Evolutionary conservation across 2,329 filamentous ascomycete genomes (phyloP).

Genomic region (Bertia moriformis): DNA sequence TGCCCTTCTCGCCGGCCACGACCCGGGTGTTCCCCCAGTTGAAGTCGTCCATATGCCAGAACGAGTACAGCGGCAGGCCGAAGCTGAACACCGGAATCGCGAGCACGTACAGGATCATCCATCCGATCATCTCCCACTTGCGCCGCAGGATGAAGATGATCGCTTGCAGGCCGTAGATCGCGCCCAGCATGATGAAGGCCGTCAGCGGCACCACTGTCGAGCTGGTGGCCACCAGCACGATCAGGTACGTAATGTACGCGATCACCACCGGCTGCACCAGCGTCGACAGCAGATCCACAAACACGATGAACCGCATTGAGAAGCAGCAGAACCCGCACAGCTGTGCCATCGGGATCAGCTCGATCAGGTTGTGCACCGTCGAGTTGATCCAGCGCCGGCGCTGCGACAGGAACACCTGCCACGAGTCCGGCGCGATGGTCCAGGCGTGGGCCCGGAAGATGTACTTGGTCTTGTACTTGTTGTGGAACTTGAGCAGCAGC

Average conservation of each 20-base stretch:
- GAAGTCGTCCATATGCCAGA: slow-evolving; percentile 99
- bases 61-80: slow-evolving; percentile 77
- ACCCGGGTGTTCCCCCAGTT: slow-evolving; percentile 98
- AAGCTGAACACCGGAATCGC: slow-evolving; percentile 88
- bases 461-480: slow-evolving; percentile 96
- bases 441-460: slow-evolving; percentile 83
- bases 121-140: slow-evolving; percentile 99
- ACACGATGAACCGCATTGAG: slow-evolving; percentile 96
- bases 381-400: slow-evolving; percentile 99
- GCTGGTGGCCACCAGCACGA: slow-evolving; percentile 54
- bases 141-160: slow-evolving; percentile 92
- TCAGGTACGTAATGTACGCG: slow-evolving; percentile 77
- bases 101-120: slow-evolving; percentile 92
- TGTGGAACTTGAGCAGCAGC: slow-evolving; percentile 78
- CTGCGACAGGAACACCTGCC: slow-evolving; percentile 89
- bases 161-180: slow-evolving; percentile 93
- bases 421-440: slow-evolving; percentile 92
- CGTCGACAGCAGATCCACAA: slow-evolving; percentile 82
- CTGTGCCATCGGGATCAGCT: slow-evolving; percentile 82
- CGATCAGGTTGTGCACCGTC: slow-evolving; percentile 91
- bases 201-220: slow-evolving; percentile 61
- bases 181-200: slow-evolving; percentile 77
- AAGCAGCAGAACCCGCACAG: slow-evolving; percentile 99
- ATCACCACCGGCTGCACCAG: slow-evolving; percentile 83
- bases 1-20: slow-evolving; percentile 82